phyloP scores from a whole-genome alignment of 805 yeast genomes.

The Candida oleophila region DNA sequence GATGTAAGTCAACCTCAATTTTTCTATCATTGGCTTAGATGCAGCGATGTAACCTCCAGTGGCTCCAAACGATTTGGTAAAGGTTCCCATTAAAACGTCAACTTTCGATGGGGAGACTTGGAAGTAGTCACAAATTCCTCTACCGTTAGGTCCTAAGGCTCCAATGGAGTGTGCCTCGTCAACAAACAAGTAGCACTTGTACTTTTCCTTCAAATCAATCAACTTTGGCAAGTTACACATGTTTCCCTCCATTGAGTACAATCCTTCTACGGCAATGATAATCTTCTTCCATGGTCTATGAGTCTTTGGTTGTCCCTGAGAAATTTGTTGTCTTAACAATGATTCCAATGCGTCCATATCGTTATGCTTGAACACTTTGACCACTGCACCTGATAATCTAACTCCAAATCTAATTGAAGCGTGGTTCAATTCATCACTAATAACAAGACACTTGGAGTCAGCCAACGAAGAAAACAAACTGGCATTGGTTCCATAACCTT shows the following conservation, averaged over 20 bases:
- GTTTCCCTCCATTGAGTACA: slow-evolving; percentile 92
- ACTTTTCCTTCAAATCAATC: slow-evolving; percentile 72
- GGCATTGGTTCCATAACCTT: slow-evolving; percentile 97
- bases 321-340: slow-evolving; percentile 76
- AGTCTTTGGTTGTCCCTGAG: slow-evolving; percentile 91
- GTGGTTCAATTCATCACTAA: slow-evolving; percentile 93
- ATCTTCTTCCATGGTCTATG: slow-evolving; percentile 96
- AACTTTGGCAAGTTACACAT: slow-evolving; percentile 77
- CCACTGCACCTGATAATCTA: slow-evolving; percentile 88
- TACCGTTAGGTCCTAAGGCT: slow-evolving; percentile 93
- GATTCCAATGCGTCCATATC: slow-evolving; percentile 80
- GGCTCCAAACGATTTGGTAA: slow-evolving; percentile 97
- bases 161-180: slow-evolving; percentile 99
- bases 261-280: slow-evolving; percentile 85
- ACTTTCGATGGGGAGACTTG: slow-evolving; percentile 71
- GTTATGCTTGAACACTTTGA: slow-evolving; percentile 88
- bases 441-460: slow-evolving; percentile 84
- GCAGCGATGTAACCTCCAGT: slow-evolving; percentile 98
- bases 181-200: slow-evolving; percentile 85
- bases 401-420: slow-evolving; percentile 95
- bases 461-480: slow-evolving; percentile 78
- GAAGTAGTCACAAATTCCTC: slow-evolving; percentile 94
- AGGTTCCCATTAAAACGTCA: slow-evolving; percentile 95
- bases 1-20: slow-evolving; percentile 68
- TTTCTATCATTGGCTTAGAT: slow-evolving; percentile 63